Percentiles rank a stretch among this genome's conserved stretches.
Conservation (phyloP, 768 basidiomycete species). For the Termitomyces sp. region DNA sequence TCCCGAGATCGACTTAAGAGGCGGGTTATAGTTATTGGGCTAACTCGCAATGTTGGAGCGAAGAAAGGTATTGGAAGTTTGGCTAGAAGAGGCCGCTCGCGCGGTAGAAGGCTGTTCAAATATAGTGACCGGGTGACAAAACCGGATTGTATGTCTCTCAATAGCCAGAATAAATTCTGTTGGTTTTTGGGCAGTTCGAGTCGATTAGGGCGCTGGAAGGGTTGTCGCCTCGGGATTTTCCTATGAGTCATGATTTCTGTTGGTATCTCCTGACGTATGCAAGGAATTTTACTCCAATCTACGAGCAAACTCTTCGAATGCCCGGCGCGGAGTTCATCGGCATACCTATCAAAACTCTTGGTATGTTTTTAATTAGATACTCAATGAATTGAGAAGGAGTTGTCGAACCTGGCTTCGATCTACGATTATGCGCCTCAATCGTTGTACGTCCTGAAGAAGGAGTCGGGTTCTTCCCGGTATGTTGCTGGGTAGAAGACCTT, state of each 20-base stretch:
- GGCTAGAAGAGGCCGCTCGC: slow-evolving; percentile 1
- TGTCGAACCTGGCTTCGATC: slow-evolving; percentile 8
- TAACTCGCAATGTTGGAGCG: slow-evolving; percentile 11
- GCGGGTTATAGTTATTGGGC: slow-evolving; percentile 5
- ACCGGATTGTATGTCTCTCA: slow-evolving; percentile 6
- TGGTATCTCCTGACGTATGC: background rate
- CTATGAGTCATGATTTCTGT: background rate
- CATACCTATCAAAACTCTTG: slow-evolving; percentile 9
- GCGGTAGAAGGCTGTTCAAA: slow-evolving; percentile 5
- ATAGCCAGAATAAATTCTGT: slow-evolving; percentile 13
- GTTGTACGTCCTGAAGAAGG: slow-evolving; percentile 18
- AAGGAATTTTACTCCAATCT: background rate
- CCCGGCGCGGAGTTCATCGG: slow-evolving; percentile 3
- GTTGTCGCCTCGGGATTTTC: background rate
- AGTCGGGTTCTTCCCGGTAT: slow-evolving; percentile 14
- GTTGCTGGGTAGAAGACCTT: slow-evolving; percentile 10
- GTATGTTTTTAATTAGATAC: background rate
- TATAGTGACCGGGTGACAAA: slow-evolving; percentile 10
- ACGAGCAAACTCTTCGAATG: background rate
- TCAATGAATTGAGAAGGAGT: background rate
- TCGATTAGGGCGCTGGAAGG: background rate
- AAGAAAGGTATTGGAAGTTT: slow-evolving; percentile 16
- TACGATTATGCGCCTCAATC: slow-evolving; percentile 14
- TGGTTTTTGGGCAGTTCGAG: background rate
- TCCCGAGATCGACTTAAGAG: background rate